Conservation (phyloP, 169 alveolate species). For the Neospora caninum region DNA sequence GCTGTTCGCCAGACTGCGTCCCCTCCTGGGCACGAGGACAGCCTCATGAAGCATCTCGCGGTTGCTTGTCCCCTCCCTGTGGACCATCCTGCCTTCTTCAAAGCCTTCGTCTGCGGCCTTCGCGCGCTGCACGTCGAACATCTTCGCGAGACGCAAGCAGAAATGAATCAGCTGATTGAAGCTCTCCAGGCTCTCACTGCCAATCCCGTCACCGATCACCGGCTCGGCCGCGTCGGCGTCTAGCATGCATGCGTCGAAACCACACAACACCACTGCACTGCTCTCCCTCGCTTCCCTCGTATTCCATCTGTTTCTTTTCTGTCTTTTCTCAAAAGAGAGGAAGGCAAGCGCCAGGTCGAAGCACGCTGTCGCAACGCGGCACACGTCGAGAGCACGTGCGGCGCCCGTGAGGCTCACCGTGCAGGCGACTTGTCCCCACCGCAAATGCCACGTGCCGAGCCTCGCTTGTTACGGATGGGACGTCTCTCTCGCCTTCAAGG, state of each 20-base stretch:
- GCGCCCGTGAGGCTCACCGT: too few species aligned
- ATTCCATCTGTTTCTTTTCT: too few species aligned
- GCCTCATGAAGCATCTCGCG: not conserved
- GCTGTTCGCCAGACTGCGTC: not conserved
- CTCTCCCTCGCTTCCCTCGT: too few species aligned
- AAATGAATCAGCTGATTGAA: not conserved
- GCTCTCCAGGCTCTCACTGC: slow-evolving; percentile 10
- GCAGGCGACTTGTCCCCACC: too few species aligned
- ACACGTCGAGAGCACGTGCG: too few species aligned
- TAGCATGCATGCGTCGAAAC: not conserved
- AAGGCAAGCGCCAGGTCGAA: too few species aligned
- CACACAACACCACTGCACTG: too few species aligned
- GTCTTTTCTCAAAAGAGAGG: too few species aligned
- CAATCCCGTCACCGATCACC: not conserved
- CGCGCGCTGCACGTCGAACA: not conserved
- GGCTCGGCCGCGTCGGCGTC: slow-evolving; percentile 1
- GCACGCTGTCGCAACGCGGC: too few species aligned
- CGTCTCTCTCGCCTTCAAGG: too few species aligned
- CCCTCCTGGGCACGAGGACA: not conserved
- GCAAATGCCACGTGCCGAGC: too few species aligned
- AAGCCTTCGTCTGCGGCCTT: not conserved
- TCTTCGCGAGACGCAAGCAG: slow-evolving; percentile 17
- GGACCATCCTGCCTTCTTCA: not conserved
- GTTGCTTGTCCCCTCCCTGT: not conserved
- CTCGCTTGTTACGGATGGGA: too few species aligned